These are phyloP conservation scores for Cicer judaicum DNA, from an alignment of 306 rosid genomes.

Conservation along the genomic window DNA sequence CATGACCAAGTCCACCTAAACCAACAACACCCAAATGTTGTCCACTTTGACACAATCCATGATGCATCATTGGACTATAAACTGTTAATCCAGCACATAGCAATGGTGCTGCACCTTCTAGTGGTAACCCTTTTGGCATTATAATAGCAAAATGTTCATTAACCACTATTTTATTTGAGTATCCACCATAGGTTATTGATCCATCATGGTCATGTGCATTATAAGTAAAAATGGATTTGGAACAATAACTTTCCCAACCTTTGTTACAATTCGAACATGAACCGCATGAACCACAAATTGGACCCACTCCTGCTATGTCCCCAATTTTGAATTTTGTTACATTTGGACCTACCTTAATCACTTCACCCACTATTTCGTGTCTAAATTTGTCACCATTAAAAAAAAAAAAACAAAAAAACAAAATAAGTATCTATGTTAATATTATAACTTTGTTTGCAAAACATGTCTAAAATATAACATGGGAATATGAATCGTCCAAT, in stretches of 20 bases:
- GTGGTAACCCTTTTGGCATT: constrained; percentile 21
- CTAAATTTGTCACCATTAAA: constrained; percentile 6
- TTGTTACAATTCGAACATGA: not conserved
- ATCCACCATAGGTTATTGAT: constrained; percentile 26
- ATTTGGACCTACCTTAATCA: constrained; percentile 25
- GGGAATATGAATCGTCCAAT: no score
- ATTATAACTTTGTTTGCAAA: no score
- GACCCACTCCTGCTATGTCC: constrained; percentile 49
- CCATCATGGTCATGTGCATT: constrained; percentile 31
- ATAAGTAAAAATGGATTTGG: constrained; percentile 13
- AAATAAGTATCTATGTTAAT: not conserved
- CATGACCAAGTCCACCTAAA: constrained; percentile 41
- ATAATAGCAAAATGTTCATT: not conserved
- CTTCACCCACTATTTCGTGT: constrained; percentile 46
- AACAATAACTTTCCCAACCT: constrained; percentile 43
- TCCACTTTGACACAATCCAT: constrained; percentile 8
- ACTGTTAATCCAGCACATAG: constrained; percentile 23
- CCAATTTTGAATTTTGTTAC: constrained; percentile 47
- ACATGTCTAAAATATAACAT: no score
- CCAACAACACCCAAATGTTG: constrained; percentile 23
- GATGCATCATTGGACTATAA: constrained; percentile 14
- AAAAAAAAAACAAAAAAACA: not conserved
- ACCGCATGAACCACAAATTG: constrained; percentile 34
- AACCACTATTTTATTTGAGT: constrained; percentile 20
- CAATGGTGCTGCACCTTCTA: constrained; percentile 16